A percentile compares a stretch with the other conserved stretches of the same genome.
Evolutionary conservation across 371 early-diverging fungal genomes (phyloP).

Genomic region (Rhizopus stolonifer): DNA sequence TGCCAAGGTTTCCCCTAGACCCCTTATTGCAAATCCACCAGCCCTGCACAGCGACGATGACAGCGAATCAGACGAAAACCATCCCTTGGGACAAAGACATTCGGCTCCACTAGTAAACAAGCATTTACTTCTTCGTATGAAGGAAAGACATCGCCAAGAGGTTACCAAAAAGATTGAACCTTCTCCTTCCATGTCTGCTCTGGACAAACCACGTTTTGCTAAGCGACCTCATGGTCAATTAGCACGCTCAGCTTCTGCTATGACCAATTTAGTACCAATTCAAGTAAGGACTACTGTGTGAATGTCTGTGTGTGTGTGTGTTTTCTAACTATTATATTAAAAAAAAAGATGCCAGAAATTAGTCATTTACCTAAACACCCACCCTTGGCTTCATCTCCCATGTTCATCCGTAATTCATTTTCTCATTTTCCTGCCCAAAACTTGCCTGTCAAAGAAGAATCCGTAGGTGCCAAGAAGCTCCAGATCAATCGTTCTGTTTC

Average conservation of each 20-base stretch:
- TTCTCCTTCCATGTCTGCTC: slow-evolving; percentile 10
- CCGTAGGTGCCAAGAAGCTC: background rate
- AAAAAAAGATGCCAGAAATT: slow-evolving; percentile 10
- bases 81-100: background rate
- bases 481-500: slow-evolving; percentile 15
- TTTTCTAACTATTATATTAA: background rate
- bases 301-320: background rate
- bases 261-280: slow-evolving; percentile 5
- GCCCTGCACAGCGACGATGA: slow-evolving; percentile 2
- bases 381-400: background rate
- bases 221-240: background rate
- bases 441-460: slow-evolving; percentile 1
- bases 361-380: background rate
- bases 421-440: slow-evolving; percentile 1
- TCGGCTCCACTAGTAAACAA: slow-evolving; percentile 1
- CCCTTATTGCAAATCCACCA: slow-evolving; percentile 14
- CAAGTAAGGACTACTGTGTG: slow-evolving; percentile 19
- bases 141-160: slow-evolving; percentile 32
- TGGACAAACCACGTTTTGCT: background rate
- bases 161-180: slow-evolving; percentile 12
- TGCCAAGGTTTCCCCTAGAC: slow-evolving; percentile 7
- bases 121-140: slow-evolving; percentile 25
- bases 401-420: background rate
- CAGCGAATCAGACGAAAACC: slow-evolving; percentile 6
- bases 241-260: slow-evolving; percentile 10